Evolutionary conservation across 768 basidiomycete species (phyloP).

Genomic region (Mycena floridula): DNA sequence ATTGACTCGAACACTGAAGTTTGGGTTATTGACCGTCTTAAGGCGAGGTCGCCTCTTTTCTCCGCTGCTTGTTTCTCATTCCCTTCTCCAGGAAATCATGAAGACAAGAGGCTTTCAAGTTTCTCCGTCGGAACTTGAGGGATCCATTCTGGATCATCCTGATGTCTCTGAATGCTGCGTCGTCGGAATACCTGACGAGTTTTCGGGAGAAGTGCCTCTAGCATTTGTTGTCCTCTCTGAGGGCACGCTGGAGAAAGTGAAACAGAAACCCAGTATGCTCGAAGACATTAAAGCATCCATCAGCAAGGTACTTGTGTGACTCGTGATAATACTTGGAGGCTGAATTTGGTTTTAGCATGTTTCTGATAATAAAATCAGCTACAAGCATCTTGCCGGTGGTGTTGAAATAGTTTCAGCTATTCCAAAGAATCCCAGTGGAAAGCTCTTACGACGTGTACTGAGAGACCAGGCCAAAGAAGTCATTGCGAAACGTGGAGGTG

Average conservation of each 20-base stretch:
- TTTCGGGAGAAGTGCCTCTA: conserved; percentile 66
- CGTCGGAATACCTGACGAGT: conserved; percentile 62
- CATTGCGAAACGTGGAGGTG: too few species aligned
- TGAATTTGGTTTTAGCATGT: conserved; percentile 35
- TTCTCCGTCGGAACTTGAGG: conserved; percentile 69
- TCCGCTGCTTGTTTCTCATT: too few species aligned
- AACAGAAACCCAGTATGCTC: conserved; percentile 19
- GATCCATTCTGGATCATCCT: conserved; percentile 49
- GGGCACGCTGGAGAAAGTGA: conserved; percentile 30
- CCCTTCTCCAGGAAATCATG: conserved; percentile 45
- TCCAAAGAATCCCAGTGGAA: conserved; percentile 62
- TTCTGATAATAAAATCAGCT: conserved; percentile 44
- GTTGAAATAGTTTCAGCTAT: conserved; percentile 50
- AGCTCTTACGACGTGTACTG: conserved; percentile 44
- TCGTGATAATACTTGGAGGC: background rate
- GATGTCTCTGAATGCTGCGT: conserved; percentile 61
- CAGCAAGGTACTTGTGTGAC: conserved; percentile 29
- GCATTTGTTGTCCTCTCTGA: conserved; percentile 56
- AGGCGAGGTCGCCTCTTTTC: too few species aligned
- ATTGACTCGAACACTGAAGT: conserved; percentile 50
- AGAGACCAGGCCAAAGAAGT: conserved; percentile 49
- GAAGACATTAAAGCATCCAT: conserved; percentile 39
- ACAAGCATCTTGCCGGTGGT: conserved; percentile 56
- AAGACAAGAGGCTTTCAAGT: conserved; percentile 60
- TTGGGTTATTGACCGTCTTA: conserved; percentile 58